Conservation (phyloP, 225 moss, liverwort and hornwort species). For the Sphagnum tenellum region DNA sequence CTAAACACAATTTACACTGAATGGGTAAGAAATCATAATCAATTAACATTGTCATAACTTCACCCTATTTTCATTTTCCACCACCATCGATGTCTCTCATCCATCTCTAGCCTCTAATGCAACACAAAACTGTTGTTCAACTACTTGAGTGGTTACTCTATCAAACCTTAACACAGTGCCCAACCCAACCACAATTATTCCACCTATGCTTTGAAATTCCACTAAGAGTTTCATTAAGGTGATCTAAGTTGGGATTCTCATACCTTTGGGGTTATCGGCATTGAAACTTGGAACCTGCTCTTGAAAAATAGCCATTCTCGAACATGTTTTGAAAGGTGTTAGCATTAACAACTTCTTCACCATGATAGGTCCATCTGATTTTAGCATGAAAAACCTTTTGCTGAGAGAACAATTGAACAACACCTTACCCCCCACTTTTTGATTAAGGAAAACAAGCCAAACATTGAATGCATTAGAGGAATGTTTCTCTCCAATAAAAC, state of each 20-base stretch:
- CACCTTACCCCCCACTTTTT: neutral
- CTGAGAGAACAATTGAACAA: neutral
- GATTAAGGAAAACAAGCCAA: too few relatives aligned
- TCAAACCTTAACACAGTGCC: neutral
- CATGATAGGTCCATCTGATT: neutral
- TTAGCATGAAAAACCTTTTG: neutral
- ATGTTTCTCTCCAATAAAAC: too few relatives aligned
- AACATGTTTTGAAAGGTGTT: neutral
- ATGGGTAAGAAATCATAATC: neutral
- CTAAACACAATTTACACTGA: neutral
- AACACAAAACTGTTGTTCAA: neutral
- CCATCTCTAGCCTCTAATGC: neutral
- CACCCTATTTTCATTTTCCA: neutral
- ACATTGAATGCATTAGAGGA: too few relatives aligned
- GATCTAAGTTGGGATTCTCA: neutral
- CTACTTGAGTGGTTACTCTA: neutral
- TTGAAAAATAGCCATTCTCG: neutral
- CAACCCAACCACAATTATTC: neutral
- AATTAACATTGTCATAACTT: neutral
- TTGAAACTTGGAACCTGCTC: neutral
- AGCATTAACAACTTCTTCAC: neutral
- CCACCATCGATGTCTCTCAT: neutral
- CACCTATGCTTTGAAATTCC: neutral
- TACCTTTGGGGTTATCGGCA: neutral
- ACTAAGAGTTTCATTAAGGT: neutral